Evolutionary conservation across 2,329 filamentous ascomycete species (phyloP).

Genomic region (Aureobasidium namibiae): DNA sequence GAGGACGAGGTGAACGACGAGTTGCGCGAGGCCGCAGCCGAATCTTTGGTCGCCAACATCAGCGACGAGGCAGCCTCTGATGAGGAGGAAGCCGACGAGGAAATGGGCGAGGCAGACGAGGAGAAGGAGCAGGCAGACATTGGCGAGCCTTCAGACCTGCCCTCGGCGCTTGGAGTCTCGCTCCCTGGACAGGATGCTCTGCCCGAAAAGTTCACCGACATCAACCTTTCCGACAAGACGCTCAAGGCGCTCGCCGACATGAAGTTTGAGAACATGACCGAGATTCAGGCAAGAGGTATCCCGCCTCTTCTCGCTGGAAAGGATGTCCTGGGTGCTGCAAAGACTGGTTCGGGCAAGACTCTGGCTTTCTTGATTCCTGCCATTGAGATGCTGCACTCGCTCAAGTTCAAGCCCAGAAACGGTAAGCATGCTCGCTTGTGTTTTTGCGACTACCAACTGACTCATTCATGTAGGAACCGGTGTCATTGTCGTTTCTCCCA

Average conservation of each 20-base stretch:
- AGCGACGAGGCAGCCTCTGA: constrained; percentile 30
- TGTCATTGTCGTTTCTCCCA: constrained; percentile 86
- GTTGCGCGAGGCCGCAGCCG: constrained; percentile 24
- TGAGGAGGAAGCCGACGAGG: constrained; percentile 27
- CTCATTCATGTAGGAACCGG: constrained; percentile 46
- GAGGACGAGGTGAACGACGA: constrained; percentile 27
- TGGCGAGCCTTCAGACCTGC: constrained; percentile 39
- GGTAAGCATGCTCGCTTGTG: constrained; percentile 32
- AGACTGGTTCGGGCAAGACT: constrained; percentile 94
- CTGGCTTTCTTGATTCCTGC: constrained; percentile 90
- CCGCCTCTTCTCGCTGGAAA: constrained; percentile 81
- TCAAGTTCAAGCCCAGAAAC: constrained; percentile 92
- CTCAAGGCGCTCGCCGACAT: constrained; percentile 75
- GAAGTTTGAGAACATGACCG: constrained; percentile 92
- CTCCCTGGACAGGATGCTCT: constrained; percentile 53
- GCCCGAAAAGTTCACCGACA: constrained; percentile 65
- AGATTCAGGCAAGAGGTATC: constrained; percentile 82
- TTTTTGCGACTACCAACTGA: neutral
- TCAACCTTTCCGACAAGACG: constrained; percentile 81
- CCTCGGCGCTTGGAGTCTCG: constrained; percentile 47
- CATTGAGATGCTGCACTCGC: constrained; percentile 80
- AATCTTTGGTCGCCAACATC: constrained; percentile 20
- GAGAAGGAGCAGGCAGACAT: constrained; percentile 21
- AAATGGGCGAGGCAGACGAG: constrained; percentile 23
- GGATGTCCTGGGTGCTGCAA: constrained; percentile 90